Conservation (phyloP, 768 basidiomycete genomes). For the Termitomyces sp. region DNA sequence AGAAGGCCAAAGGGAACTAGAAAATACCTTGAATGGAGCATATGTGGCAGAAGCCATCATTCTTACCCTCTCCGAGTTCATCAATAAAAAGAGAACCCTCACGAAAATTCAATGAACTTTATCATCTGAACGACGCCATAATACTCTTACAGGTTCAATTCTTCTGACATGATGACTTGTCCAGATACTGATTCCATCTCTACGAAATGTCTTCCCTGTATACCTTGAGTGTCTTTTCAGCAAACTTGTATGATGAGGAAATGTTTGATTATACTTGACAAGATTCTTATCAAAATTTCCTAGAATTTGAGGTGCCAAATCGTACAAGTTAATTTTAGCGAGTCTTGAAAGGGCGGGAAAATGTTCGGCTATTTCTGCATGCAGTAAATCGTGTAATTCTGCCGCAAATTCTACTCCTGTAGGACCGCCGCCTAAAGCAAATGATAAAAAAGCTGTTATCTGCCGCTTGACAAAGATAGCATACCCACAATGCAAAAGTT, state of each 20-base stretch:
- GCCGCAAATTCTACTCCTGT: conserved; percentile 83
- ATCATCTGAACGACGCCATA: background rate
- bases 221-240: conserved; percentile 34
- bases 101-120: no score
- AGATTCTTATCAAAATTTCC: conserved; percentile 67
- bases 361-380: conserved; percentile 53
- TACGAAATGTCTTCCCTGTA: conserved; percentile 61
- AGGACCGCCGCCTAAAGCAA: conserved; percentile 55
- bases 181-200: conserved; percentile 69
- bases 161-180: conserved; percentile 70
- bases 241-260: background rate
- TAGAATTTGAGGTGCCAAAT: conserved; percentile 75
- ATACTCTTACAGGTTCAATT: conserved; percentile 47
- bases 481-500: conserved; percentile 84
- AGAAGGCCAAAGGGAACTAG: conserved; percentile 76
- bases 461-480: conserved; percentile 11
- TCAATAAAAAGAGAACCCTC: conserved; percentile 8
- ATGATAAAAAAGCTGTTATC: background rate
- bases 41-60: background rate
- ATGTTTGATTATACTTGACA: conserved; percentile 36
- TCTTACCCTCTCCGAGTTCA: conserved; percentile 9
- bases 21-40: background rate
- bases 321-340: conserved; percentile 73
- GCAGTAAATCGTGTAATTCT: conserved; percentile 73
- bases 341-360: conserved; percentile 61